A percentile compares a stretch with the other conserved stretches of the same genome.
These are phyloP conservation scores for Epichloe typhina DNA, from an alignment of 2,329 filamentous ascomycete genomes.

Conservation along the genomic window DNA sequence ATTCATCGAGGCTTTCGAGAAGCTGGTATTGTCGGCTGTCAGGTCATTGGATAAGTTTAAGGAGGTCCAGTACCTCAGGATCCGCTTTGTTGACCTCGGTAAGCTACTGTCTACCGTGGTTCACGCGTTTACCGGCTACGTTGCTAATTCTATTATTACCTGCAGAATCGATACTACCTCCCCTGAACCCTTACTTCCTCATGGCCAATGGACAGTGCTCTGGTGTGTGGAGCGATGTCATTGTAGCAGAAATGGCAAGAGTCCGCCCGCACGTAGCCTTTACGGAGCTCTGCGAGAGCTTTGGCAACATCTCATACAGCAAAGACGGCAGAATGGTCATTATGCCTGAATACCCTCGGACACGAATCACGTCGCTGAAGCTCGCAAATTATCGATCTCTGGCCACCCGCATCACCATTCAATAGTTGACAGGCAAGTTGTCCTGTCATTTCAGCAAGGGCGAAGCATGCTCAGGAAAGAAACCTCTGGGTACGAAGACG, in stretches of 20 bases:
- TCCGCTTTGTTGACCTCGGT: constrained; percentile 63
- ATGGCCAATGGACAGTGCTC: constrained; percentile 47
- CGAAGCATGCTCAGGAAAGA: no score
- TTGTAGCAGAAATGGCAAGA: constrained; percentile 45
- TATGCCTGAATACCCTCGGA: constrained; percentile 39
- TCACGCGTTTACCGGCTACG: constrained; percentile 11
- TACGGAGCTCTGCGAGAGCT: constrained; percentile 49
- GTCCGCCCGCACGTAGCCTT: constrained; percentile 47
- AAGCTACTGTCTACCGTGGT: constrained; percentile 13
- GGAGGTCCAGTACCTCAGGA: constrained; percentile 50
- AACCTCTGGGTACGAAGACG: background rate
- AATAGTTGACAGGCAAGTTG: constrained; percentile 11
- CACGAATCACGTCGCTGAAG: constrained; percentile 41
- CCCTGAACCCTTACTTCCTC: constrained; percentile 61
- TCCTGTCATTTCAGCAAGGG: background rate
- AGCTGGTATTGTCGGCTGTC: constrained; percentile 50
- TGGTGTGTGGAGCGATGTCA: constrained; percentile 59
- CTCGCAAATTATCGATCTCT: constrained; percentile 43
- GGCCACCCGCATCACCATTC: constrained; percentile 23
- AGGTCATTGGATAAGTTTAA: constrained; percentile 45
- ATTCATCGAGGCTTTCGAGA: constrained; percentile 61
- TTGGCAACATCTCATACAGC: constrained; percentile 44
- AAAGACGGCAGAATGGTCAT: constrained; percentile 47
- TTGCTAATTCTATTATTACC: background rate
- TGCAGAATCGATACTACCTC: constrained; percentile 53